Conservation (phyloP, 768 basidiomycete species). For the Phaeotremella skinneri region DNA sequence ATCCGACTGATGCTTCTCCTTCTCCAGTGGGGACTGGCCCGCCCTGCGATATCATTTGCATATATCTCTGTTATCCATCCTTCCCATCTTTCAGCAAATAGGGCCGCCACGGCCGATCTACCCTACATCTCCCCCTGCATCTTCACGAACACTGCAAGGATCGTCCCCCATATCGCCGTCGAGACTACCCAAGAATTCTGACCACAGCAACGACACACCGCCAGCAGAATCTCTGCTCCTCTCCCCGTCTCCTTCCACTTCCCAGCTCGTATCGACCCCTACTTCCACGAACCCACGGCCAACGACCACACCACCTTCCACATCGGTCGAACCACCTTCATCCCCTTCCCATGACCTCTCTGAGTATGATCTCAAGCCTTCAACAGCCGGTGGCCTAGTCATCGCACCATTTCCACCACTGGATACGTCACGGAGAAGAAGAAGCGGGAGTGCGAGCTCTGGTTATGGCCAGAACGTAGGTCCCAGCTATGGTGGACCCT, state of each 20-base stretch:
- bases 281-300: slow-evolving; percentile 8
- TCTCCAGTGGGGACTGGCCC: slow-evolving; percentile 40
- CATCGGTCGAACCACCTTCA: background rate
- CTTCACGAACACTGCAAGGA: background rate
- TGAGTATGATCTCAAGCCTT: slow-evolving; percentile 26
- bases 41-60: slow-evolving; percentile 32
- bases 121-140: slow-evolving; percentile 13
- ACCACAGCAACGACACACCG: slow-evolving; percentile 12
- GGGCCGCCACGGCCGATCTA: slow-evolving; percentile 18
- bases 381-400: slow-evolving; percentile 46
- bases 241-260: slow-evolving; percentile 21
- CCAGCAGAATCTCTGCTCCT: slow-evolving; percentile 26
- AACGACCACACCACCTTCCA: background rate
- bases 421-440: slow-evolving; percentile 23
- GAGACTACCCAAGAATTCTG: background rate
- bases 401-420: slow-evolving; percentile 49
- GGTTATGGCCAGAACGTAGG: slow-evolving; percentile 4
- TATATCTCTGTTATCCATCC: slow-evolving; percentile 23
- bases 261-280: slow-evolving; percentile 2
- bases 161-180: background rate
- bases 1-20: background rate
- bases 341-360: background rate
- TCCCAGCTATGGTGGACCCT: slow-evolving; percentile 1
- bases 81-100: slow-evolving; percentile 25
- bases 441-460: background rate